Percentiles rank a stretch among this genome's conserved stretches.
These are phyloP conservation scores for Ophiostoma piceae DNA, from an alignment of 2,329 filamentous ascomycete species.

Conservation along the genomic window DNA sequence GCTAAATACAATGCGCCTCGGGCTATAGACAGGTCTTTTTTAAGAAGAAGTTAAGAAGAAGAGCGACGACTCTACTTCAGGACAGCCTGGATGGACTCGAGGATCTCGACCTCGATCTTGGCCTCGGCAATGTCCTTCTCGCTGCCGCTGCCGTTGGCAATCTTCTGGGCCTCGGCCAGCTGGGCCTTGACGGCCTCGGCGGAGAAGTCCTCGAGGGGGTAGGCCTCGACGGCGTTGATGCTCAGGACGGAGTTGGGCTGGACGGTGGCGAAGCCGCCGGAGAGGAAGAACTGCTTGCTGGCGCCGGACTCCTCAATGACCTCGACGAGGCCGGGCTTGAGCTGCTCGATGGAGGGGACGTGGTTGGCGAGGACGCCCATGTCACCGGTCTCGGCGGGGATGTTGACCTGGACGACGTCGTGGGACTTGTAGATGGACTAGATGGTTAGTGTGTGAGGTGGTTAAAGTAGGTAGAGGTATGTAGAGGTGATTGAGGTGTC, in stretches of 20 bases:
- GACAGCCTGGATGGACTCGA: conserved; percentile 75
- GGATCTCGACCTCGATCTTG: conserved; percentile 96
- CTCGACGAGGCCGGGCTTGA: conserved; percentile 94
- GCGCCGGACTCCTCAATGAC: conserved; percentile 86
- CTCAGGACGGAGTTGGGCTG: conserved; percentile 91
- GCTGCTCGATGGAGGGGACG: conserved; percentile 97
- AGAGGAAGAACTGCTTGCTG: conserved; percentile 97
- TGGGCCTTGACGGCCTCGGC: conserved; percentile 81
- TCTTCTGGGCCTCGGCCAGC: conserved; percentile 93
- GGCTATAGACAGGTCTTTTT: not conserved
- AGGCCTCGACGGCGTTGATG: conserved; percentile 98
- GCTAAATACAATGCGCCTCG: not conserved
- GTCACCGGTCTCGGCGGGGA: conserved; percentile 94
- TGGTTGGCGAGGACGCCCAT: conserved; percentile 99
- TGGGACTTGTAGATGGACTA: conserved; percentile 63
- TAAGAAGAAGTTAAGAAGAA: too few species aligned
- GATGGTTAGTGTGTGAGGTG: not conserved
- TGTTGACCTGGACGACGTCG: conserved; percentile 90
- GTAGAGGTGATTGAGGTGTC: not conserved
- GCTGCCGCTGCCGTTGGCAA: conserved; percentile 81
- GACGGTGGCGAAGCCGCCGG: conserved; percentile 92
- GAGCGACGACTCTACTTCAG: conserved; percentile 58
- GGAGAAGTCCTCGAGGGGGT: conserved; percentile 92
- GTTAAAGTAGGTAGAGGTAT: not conserved
- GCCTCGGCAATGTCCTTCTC: conserved; percentile 98